Base-by-base conservation (phyloP, 75 land plant genomes). In the Ceratopteris richardii region DNA sequence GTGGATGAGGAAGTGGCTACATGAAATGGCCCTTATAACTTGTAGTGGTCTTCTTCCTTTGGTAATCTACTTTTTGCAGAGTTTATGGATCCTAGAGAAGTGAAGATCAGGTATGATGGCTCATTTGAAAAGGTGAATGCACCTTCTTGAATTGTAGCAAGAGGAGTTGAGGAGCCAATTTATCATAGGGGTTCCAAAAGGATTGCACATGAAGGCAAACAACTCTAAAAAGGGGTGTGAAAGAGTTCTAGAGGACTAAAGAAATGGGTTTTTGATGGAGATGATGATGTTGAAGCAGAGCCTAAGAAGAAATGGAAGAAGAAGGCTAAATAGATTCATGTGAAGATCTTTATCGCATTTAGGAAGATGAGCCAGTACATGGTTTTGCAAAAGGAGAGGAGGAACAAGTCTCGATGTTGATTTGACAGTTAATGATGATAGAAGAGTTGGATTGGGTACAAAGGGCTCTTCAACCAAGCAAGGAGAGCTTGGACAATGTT, bases 221-320 rank as follows among this genome's bases (percentile, higher is more conserved):
- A 40, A 13, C 14, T 22, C 22, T 14, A 40, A 28, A 26, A 54
- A 28, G 43, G 58, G 11, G 44, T 77, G 26, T 62, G 80, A 58
- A 77, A 77, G 53, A 77, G 80, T 63, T 67, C 77, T 17, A 55
- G 80, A 23, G 67, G 74, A 54, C 71, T 68, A 14, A 77, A 77
- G 67, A 77, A 54, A 29, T 61, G 71, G 48, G 66, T 73, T 14
- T 54, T 75, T 24, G 78, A 71, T 56, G 71, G 58, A n/a, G 79
- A 64, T 39, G 65, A 61, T 40, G 64, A 61, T 44, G 19, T 23
- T 39, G 66, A 68, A 24, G 43, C 25, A 44, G 74, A 76, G 7
- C 52, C 29, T 14, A 31, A 46, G 18, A 47, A 1, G 30, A 50
- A 18, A 17, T 29, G 31, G 31, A 50, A 53, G 36, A 51, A 28